Evolutionary conservation across 495 filamentous ascomycete species (phyloP), one percentile per base, ranked within the genome.

Genomic region (Physcia stellaris): DNA sequence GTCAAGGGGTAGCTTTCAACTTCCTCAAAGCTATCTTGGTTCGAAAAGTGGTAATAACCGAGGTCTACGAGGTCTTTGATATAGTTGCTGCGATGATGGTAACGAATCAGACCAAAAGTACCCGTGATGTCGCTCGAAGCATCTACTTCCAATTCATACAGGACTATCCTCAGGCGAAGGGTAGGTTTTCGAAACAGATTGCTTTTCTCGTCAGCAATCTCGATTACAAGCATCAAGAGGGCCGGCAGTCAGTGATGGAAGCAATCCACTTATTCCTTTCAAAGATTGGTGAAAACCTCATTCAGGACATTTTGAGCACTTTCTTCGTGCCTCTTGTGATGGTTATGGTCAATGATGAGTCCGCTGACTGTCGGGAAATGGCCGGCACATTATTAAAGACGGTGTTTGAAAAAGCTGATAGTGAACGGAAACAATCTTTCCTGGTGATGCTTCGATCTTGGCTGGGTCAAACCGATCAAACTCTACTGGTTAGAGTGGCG

Each of bases 81-180:
- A 70, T 79, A 46, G 77, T 95, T 23, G 82, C 83, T 18, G 73
- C 67, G n/a, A 79, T 96, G 58, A 94, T 96, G 87, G 83, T 98
- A 41, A 94, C 82, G 18, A 95, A 94, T 56, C 80, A 93, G 40
- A 86, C 86, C 46, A 77, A 79, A 47, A 74, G 77, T 44, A 81
- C 87, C 2, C 71, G 88, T 29, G 86, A 94, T 49, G 60, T 88
- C 24, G 87, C 88, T 13, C 74, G 92, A 21, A 83, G 84, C 16
- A 80, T 77, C 18, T 98, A 92, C 59, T 76, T 94, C 55, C 84
- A 94, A 49, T 98, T 96, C 66, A 57, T 98, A 24, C 76, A 86
- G 45, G 83, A 95, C 31, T 98, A 95, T 52, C 90, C 90, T 1
- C 90, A 96, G 52, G 83, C 79, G 48, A 83, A 83, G 54, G 79